A percentile compares a stretch with the other conserved stretches of the same genome.
Evolutionary conservation across 805 yeast genomes (phyloP).

Genomic region (Pichia nakasei): DNA sequence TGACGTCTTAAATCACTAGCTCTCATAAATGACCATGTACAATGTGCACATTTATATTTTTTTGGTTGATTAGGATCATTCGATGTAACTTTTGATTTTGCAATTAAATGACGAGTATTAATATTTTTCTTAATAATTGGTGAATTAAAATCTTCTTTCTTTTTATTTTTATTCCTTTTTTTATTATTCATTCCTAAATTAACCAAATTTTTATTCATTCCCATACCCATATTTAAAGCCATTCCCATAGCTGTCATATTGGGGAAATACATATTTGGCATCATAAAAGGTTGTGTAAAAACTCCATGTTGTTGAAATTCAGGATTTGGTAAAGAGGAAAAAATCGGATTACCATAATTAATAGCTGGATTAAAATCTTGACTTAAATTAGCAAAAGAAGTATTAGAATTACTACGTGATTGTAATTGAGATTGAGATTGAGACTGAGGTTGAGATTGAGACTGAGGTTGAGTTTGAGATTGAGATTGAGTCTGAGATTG

Average conservation of each 20-base stretch:
- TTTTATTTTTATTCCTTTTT: neutral
- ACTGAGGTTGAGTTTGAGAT: neutral
- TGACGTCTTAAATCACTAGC: slow-evolving; percentile 65
- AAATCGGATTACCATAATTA: neutral
- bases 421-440: neutral
- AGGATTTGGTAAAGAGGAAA: neutral
- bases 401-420: slow-evolving; percentile 6
- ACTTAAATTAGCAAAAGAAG: slow-evolving; percentile 1
- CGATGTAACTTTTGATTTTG: slow-evolving; percentile 2
- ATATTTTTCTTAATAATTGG: neutral
- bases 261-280: neutral
- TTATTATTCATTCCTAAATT: neutral
- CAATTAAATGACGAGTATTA: neutral
- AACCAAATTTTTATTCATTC: neutral
- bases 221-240: neutral
- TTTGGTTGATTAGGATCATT: slow-evolving; percentile 5
- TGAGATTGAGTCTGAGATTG: neutral
- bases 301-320: neutral
- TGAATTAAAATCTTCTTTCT: neutral
- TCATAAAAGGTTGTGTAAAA: neutral
- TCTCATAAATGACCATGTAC: slow-evolving; percentile 65
- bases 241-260: neutral
- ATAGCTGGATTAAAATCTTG: neutral
- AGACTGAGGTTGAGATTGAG: neutral
- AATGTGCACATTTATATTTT: slow-evolving; percentile 33